Evolutionary conservation across 2,329 filamentous ascomycete species (phyloP), one percentile per base, ranked within the genome.

Genomic region (Xylariaceae sp.): DNA sequence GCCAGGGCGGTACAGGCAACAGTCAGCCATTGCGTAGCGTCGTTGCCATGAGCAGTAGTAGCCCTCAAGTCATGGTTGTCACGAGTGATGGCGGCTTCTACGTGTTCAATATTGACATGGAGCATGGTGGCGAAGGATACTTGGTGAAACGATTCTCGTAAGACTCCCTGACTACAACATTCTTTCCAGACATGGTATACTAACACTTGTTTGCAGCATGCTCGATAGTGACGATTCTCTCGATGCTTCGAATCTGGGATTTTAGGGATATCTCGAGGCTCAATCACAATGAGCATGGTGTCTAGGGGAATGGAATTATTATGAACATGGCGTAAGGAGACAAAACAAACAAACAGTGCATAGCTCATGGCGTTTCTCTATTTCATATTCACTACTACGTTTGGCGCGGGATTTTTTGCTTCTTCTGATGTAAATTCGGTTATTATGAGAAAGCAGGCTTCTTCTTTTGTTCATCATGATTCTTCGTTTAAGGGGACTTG

Each of bases 1-100:
- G 70, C 1, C 66, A 68, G 15, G 69, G 69, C 15, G 58, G 62
- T 10, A 58, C 61, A n/a, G 52, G 64, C 1, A 66, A 61, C 23
- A 68, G 65, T 13, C 67, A 69, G 9, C 87, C 90, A 0, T 75
- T 96, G 47, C 82, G 89, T 65, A 96, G 91, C 65, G 93, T 99
- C n/a, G 94, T 99, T 49, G 93, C 94, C 7, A 95, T 99, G 88
- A 96, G 90, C 72, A 94, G 88, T 70, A 96, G 87, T 71, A 92
- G 89, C 30, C 94, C 94, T 0, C 92, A 97, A 69, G 90, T 99
- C 53, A 97, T 99, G 92, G 90, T 97, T 0, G 92, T 97, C 11
- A 99, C 94, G 0, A 97, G 89, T 67, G 94, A 99, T 72, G 94
- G 94, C 8, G 88, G 88, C 23, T 97, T 97, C 71, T 96, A 94